These are phyloP conservation scores for Phytomonas sp. DNA, from an alignment of 208 protist species.

Conservation along the genomic window DNA sequence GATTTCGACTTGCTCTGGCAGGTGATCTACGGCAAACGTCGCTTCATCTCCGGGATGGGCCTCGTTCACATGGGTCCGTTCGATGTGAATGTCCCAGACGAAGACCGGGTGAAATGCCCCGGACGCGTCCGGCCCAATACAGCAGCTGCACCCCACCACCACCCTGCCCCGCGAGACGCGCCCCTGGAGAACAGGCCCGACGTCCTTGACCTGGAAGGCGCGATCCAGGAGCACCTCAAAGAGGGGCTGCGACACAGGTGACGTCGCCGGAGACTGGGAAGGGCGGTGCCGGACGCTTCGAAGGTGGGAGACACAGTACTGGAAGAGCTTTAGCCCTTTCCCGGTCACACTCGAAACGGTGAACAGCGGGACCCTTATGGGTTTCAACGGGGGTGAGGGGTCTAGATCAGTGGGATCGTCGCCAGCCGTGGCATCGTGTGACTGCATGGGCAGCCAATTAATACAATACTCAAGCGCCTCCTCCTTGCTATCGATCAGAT, in stretches of 20 bases:
- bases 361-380: constrained; percentile 46
- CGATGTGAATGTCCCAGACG: constrained; percentile 90
- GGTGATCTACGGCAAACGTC: constrained; percentile 87
- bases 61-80: constrained; percentile 83
- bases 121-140: constrained; percentile 87
- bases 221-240: constrained; percentile 83
- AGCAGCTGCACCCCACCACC: constrained; percentile 70
- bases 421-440: neutral
- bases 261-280: constrained; percentile 14
- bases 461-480: constrained; percentile 20
- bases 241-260: constrained; percentile 10
- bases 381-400: constrained; percentile 25
- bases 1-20: constrained; percentile 45
- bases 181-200: constrained; percentile 92
- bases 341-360: constrained; percentile 51
- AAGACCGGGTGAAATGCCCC: constrained; percentile 80
- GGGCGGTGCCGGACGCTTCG: constrained; percentile 13
- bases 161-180: constrained; percentile 83
- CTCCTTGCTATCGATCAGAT: constrained; percentile 24
- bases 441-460: constrained; percentile 10
- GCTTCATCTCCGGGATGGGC: constrained; percentile 82
- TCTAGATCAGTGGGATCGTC: neutral
- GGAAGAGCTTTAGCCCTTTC: constrained; percentile 46
- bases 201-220: constrained; percentile 65
- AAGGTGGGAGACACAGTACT: constrained; percentile 31